Percentiles rank a stretch among this genome's conserved stretches.
These are phyloP conservation scores for Ogataea methanolica DNA, from an alignment of 805 yeast species.

Conservation along the genomic window DNA sequence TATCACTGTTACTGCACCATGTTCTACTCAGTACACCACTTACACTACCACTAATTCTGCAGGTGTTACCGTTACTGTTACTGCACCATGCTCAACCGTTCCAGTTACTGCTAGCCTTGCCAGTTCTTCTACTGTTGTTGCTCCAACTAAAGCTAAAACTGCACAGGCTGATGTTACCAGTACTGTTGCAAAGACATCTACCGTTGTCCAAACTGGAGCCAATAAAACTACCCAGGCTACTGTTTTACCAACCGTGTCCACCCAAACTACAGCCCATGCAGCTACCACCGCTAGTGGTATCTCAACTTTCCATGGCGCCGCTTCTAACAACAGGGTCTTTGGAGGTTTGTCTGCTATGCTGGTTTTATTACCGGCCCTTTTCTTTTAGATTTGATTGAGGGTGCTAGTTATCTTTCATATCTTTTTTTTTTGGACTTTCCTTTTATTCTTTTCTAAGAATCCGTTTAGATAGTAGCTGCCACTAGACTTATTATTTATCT, in stretches of 20 bases:
- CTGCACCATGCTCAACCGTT: neutral
- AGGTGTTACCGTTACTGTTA: slow-evolving; percentile 5
- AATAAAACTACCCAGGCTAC: no score
- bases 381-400: no score
- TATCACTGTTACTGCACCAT: slow-evolving; percentile 1
- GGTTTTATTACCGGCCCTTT: no score
- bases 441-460: neutral
- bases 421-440: neutral
- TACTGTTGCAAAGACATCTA: neutral
- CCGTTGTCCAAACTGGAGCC: neutral
- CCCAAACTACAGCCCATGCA: no score
- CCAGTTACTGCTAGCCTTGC: slow-evolving; percentile 2
- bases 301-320: slow-evolving; percentile 1
- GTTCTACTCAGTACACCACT: slow-evolving; percentile 4
- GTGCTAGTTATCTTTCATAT: no score
- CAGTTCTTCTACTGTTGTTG: neutral
- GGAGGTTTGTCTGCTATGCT: no score
- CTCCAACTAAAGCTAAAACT: neutral
- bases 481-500: no score
- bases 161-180: neutral
- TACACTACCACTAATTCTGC: slow-evolving; percentile 6
- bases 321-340: neutral
- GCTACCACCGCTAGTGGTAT: neutral
- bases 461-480: no score
- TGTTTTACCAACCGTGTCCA: no score